Evolutionary conservation across 2,329 filamentous ascomycete species (phyloP).

Genomic region (Rhynchosporium secalis): DNA sequence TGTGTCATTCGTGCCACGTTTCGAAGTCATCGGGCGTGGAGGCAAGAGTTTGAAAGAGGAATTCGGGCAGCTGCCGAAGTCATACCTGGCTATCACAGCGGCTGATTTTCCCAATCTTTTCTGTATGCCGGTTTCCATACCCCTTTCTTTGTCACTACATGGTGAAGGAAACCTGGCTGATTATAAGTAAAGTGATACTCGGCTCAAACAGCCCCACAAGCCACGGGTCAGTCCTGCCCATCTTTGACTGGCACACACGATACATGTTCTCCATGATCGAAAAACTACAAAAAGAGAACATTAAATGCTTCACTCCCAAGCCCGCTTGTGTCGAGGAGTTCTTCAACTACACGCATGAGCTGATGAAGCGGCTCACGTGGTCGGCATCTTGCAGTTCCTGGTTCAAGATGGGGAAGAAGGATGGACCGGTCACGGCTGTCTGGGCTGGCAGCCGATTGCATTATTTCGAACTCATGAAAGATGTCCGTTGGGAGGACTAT

Average conservation of each 20-base stretch:
- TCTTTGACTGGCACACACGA: constrained; percentile 41
- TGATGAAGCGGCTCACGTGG: constrained; percentile 41
- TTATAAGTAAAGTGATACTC: constrained; percentile 27
- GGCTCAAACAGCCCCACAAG: constrained; percentile 37
- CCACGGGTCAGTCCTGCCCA: constrained; percentile 36
- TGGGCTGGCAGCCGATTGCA: constrained; percentile 53
- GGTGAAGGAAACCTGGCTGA: constrained; percentile 25
- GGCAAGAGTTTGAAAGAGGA: constrained; percentile 26
- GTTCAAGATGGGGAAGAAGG: constrained; percentile 30
- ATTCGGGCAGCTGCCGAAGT: constrained; percentile 29
- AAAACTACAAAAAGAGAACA: constrained; percentile 42
- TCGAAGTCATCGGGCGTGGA: constrained; percentile 30
- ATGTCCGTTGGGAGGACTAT: constrained; percentile 47
- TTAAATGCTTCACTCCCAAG: constrained; percentile 47
- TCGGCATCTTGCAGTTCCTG: constrained; percentile 32
- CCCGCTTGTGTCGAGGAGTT: constrained; percentile 39
- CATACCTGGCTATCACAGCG: constrained; percentile 32
- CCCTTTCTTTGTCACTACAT: not conserved
- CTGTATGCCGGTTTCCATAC: constrained; percentile 39
- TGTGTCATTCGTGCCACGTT: constrained; percentile 34
- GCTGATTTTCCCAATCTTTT: constrained; percentile 33
- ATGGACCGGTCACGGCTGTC: constrained; percentile 39
- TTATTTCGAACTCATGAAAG: constrained; percentile 46
- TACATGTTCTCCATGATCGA: constrained; percentile 41
- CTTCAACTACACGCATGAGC: constrained; percentile 32